A percentile compares a stretch with the other conserved stretches of the same genome.
These are phyloP conservation scores for Fusarium ramigenum DNA, from an alignment of 2,329 filamentous ascomycete genomes.

Conservation along the genomic window DNA sequence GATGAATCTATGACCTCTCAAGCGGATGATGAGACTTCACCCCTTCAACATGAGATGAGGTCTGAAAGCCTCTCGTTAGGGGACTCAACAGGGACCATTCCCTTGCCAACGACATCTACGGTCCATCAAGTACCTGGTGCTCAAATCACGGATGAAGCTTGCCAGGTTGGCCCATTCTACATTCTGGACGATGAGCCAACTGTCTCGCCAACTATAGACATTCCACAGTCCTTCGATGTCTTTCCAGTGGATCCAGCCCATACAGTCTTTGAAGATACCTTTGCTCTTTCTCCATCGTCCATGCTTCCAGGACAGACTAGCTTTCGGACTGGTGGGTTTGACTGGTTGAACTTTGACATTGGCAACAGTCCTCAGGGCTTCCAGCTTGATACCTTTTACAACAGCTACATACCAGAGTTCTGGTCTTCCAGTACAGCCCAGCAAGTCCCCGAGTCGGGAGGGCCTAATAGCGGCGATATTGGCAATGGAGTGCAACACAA, in stretches of 20 bases:
- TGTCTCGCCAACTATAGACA: neutral
- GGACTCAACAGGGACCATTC: accelerated
- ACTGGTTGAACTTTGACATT: neutral
- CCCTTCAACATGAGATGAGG: neutral
- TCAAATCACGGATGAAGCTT: neutral
- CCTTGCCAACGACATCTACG: neutral
- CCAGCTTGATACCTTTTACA: neutral
- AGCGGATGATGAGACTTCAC: neutral
- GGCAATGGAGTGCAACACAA: neutral
- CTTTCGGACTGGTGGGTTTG: neutral
- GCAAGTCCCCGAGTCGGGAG: neutral
- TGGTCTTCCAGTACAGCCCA: neutral
- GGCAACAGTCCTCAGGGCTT: neutral
- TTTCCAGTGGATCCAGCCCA: neutral
- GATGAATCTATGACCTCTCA: neutral
- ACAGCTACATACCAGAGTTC: neutral
- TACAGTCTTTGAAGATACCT: neutral
- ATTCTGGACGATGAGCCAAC: neutral
- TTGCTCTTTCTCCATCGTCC: neutral
- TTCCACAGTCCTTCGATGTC: neutral
- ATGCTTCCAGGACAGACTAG: neutral
- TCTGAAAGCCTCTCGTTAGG: neutral
- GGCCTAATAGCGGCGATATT: accelerated
- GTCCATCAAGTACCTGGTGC: too few relatives aligned
- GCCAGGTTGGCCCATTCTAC: neutral